Evolutionary conservation across 345 rosid genomes (phyloP), one percentile per base, ranked within the genome.

Genomic region (Angophora floribunda): DNA sequence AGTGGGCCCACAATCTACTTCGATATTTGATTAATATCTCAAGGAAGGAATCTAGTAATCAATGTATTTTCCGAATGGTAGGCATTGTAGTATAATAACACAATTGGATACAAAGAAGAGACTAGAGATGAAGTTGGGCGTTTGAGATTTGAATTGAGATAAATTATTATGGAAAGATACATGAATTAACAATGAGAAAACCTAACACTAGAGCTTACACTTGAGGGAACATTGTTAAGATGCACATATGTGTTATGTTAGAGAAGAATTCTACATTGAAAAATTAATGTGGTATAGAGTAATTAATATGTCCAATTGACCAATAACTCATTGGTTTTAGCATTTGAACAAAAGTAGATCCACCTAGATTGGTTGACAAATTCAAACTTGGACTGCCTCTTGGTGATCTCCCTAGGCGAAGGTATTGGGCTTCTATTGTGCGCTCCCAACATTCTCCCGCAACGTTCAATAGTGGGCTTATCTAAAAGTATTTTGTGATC

Each of bases 1-100:
- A 55, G 59, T 21, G 19, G 21, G 59, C 59, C 59, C 59, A 24
- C 8, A 55, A 21, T 8, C 0, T 55, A 5, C 26, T 55, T 10
- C 59, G 19, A 55, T 55, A 55, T 26, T 55, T 21, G 26, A 26
- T 55, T 26, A 55, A 55, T 55, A 21, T 55, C 59, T 7, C 59
- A 21, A 55, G 7, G 26, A 26, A 55, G 0, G 4, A 21, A 55
- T 55, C 26, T 5, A 2, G 21, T 55, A 10, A 21, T 26, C 21
- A 53, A 21, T 0, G 4, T 0, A 19, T 0, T 8, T 55, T 55
- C 3, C 2, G 0, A 0, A 28, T 12, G 9, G 0, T 55, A 5
- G 26, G 61, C 5, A 19, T 55, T 55, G 61, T 1, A 55, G 12
- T 22, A 12, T 55, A 55, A 26, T 0, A 4, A 2, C 24, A 28